Evolutionary conservation across 2,329 filamentous ascomycete genomes (phyloP).

Genomic region (Epichloe brachyelytri): DNA sequence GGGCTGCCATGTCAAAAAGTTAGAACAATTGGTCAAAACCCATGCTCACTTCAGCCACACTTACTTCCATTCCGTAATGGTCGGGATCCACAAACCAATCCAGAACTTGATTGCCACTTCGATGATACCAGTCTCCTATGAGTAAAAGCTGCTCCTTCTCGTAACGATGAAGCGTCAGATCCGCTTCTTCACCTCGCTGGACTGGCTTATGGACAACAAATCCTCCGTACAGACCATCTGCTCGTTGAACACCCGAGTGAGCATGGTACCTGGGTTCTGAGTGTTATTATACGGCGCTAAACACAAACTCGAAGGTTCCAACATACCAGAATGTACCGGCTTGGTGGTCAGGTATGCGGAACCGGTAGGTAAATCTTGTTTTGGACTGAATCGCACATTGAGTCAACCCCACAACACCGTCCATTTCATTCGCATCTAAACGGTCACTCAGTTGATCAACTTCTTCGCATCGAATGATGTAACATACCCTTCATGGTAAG

Average conservation of each 20-base stretch:
- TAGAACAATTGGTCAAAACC: slow-evolving; percentile 7
- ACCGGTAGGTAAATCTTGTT: slow-evolving; percentile 37
- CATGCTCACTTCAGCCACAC: not conserved
- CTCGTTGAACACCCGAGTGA: slow-evolving; percentile 39
- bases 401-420: slow-evolving; percentile 48
- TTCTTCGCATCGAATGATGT: no score
- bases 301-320: not conserved
- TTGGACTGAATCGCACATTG: slow-evolving; percentile 48
- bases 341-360: slow-evolving; percentile 39
- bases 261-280: slow-evolving; percentile 40
- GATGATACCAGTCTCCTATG: slow-evolving; percentile 26
- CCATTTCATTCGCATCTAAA: slow-evolving; percentile 41
- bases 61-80: slow-evolving; percentile 8
- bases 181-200: slow-evolving; percentile 15
- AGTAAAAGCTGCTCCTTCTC: slow-evolving; percentile 23
- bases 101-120: slow-evolving; percentile 19
- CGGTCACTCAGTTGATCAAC: not conserved
- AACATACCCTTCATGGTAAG: slow-evolving; percentile 43
- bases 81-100: slow-evolving; percentile 12
- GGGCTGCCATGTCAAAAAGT: slow-evolving; percentile 19
- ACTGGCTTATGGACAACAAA: slow-evolving; percentile 22
- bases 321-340: slow-evolving; percentile 46
- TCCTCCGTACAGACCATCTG: slow-evolving; percentile 11
- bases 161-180: slow-evolving; percentile 11
- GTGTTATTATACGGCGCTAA: not conserved